Conservation (phyloP, 129 eudicot species). For the Apium graveolens region DNA sequence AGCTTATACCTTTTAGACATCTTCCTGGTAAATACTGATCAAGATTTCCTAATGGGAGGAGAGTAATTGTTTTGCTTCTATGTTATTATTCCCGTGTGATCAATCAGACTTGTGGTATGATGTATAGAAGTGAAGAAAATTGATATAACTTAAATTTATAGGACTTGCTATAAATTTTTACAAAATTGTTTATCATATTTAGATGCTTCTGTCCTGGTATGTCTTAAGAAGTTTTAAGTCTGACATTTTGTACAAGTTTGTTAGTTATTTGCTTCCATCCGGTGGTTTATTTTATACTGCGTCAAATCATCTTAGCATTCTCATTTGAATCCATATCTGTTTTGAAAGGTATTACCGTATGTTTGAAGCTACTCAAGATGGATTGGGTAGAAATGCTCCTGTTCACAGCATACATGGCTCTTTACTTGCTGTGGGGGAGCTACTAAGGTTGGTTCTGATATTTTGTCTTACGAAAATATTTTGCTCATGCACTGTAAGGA, state of each 20-base stretch:
- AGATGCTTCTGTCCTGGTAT: background rate
- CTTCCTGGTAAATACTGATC: background rate
- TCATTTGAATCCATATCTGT: constrained; percentile 6
- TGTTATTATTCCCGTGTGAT: background rate
- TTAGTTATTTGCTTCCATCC: background rate
- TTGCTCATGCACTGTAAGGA: background rate
- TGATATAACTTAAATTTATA: background rate
- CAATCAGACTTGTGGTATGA: background rate
- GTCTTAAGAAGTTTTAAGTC: background rate
- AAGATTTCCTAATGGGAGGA: background rate
- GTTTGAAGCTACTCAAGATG: constrained; percentile 99
- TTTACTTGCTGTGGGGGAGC: constrained; percentile 97
- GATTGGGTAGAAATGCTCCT: constrained; percentile 94
- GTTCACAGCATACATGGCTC: constrained; percentile 98
- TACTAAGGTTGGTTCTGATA: constrained; percentile 56
- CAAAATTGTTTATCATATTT: background rate
- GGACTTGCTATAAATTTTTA: background rate
- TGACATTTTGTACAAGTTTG: background rate
- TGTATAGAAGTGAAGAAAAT: background rate
- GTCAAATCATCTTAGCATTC: background rate
- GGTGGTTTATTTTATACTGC: background rate
- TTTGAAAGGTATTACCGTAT: constrained; percentile 85
- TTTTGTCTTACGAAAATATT: background rate
- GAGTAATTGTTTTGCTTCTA: background rate
- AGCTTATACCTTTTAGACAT: background rate